These are phyloP conservation scores for Tetracladium marchalianum DNA, from an alignment of 495 filamentous ascomycete species.

Conservation along the genomic window DNA sequence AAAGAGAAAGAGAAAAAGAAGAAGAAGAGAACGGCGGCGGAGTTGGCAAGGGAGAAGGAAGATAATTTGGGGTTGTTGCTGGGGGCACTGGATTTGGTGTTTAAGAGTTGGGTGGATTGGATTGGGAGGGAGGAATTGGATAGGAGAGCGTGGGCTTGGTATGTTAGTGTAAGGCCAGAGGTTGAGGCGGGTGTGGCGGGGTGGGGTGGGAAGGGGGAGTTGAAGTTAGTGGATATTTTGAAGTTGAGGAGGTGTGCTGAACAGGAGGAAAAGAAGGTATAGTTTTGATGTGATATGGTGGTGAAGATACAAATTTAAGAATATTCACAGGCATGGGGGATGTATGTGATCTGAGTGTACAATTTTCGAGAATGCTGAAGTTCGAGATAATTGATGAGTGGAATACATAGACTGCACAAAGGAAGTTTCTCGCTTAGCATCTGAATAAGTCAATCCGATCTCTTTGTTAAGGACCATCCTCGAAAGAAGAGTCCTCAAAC, in stretches of 20 bases:
- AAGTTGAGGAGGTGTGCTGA: conserved; percentile 39
- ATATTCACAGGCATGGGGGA: too few relatives aligned
- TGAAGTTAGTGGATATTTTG: conserved; percentile 57
- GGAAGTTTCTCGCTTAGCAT: too few relatives aligned
- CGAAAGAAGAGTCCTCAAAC: too few relatives aligned
- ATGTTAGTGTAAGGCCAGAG: conserved; percentile 60
- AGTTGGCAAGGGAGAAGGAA: conserved; percentile 45
- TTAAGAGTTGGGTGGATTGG: conserved; percentile 54
- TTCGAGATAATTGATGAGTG: too few relatives aligned
- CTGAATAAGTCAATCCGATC: too few relatives aligned
- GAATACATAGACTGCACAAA: too few relatives aligned
- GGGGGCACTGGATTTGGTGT: conserved; percentile 56
- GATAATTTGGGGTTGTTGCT: conserved; percentile 57
- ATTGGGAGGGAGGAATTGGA: conserved; percentile 55
- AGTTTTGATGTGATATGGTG: background rate
- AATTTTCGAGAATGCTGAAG: too few relatives aligned
- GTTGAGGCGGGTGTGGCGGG: conserved; percentile 62
- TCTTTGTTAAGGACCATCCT: too few relatives aligned
- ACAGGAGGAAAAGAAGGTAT: background rate
- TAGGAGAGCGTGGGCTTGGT: conserved; percentile 70
- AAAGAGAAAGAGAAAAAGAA: conserved; percentile 23
- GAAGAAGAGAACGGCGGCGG: conserved; percentile 34
- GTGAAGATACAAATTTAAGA: too few relatives aligned
- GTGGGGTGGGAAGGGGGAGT: conserved; percentile 70
- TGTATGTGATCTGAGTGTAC: too few relatives aligned